Conservation (phyloP, 2,329 filamentous ascomycete species). For the Xylaria arbuscula region DNA sequence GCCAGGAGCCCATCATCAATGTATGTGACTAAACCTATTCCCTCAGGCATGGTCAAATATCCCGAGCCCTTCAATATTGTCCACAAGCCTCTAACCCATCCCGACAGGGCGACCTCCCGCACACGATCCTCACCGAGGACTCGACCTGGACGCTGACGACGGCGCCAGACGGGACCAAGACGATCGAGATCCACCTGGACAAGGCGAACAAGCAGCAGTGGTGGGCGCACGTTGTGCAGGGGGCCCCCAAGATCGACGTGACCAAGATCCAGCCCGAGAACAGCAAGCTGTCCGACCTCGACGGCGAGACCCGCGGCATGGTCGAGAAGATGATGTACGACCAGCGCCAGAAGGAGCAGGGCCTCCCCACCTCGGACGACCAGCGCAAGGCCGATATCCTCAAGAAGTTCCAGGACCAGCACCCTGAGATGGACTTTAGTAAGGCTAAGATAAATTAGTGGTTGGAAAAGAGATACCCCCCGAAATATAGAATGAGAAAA, state of each 20-base stretch:
- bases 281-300: slow-evolving; percentile 89
- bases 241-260: slow-evolving; percentile 91
- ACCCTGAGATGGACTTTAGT: slow-evolving; percentile 77
- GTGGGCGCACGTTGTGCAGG: slow-evolving; percentile 93
- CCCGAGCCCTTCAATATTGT: too few relatives aligned
- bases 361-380: slow-evolving; percentile 90
- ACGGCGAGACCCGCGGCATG: slow-evolving; percentile 95
- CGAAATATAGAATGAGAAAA: background rate
- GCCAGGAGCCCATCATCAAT: slow-evolving; percentile 84
- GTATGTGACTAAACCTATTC: slow-evolving; percentile 65
- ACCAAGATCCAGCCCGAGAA: slow-evolving; percentile 95
- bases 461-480: slow-evolving; percentile 6
- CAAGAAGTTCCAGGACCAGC: slow-evolving; percentile 88
- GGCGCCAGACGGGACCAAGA: slow-evolving; percentile 73
- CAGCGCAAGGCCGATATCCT: slow-evolving; percentile 94
- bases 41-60: too few relatives aligned
- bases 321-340: slow-evolving; percentile 99
- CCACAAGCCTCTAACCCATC: background rate
- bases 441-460: slow-evolving; percentile 72
- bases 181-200: slow-evolving; percentile 86
- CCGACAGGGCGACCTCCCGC: slow-evolving; percentile 83
- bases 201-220: slow-evolving; percentile 98
- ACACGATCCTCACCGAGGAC: slow-evolving; percentile 83
- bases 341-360: slow-evolving; percentile 95
- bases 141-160: slow-evolving; percentile 92